Percentiles rank a stretch among this genome's conserved stretches.
Evolutionary conservation across 2,329 filamentous ascomycete species (phyloP).

Genomic region (Beauveria caledonica): DNA sequence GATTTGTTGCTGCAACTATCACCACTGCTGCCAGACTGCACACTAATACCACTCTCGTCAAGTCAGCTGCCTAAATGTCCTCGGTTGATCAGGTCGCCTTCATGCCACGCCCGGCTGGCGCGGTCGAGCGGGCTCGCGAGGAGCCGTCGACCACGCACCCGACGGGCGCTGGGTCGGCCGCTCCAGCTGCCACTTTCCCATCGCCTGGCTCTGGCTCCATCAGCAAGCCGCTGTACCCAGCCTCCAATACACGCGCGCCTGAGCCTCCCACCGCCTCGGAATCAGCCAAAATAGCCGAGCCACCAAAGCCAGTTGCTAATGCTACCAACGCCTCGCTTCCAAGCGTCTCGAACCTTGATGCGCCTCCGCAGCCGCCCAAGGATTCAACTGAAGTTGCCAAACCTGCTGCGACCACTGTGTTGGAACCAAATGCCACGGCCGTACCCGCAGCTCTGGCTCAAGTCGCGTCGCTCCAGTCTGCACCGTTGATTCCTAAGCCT

Average conservation of each 20-base stretch:
- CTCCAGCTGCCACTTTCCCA: background rate
- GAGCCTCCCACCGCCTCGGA: background rate
- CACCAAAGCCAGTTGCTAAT: background rate
- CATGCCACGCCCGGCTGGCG: background rate
- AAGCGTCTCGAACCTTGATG: background rate
- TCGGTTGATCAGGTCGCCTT: slow-evolving; percentile 2
- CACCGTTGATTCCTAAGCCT: slow-evolving; percentile 21
- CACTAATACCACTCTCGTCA: background rate
- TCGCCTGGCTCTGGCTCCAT: background rate
- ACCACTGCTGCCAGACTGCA: background rate
- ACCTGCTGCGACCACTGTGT: background rate
- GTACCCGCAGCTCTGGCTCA: background rate
- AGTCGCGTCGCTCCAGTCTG: background rate
- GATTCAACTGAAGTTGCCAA: background rate
- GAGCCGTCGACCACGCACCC: background rate
- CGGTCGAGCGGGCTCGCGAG: background rate
- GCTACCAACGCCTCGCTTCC: background rate
- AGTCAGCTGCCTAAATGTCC: background rate
- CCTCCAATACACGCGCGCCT: background rate
- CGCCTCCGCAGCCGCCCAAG: slow-evolving; percentile 1
- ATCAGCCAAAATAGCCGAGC: background rate
- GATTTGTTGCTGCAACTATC: background rate
- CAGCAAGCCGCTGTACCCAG: background rate
- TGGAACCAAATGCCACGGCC: background rate
- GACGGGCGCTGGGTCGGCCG: background rate